Evolutionary conservation across 441 rosid species (phyloP).

Genomic region (Codiaeum variegatum): DNA sequence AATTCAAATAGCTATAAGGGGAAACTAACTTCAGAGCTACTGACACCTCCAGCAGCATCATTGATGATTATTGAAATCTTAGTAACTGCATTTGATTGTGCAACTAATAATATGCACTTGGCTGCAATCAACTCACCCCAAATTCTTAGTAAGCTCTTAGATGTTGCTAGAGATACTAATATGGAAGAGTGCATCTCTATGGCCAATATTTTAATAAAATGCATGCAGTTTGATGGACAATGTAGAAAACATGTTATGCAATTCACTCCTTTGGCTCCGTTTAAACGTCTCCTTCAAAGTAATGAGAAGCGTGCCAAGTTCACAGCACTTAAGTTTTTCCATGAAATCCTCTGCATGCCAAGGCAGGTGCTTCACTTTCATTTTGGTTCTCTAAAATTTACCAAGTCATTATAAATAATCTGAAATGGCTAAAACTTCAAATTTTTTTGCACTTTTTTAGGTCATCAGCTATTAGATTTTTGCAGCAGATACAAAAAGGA

Average conservation of each 20-base stretch:
- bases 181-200: conserved; percentile 59
- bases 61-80: conserved; percentile 85
- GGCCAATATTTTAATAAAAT: conserved; percentile 71
- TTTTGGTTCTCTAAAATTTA: not conserved
- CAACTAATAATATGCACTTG: conserved; percentile 67
- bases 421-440: not conserved
- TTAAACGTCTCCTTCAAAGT: conserved; percentile 57
- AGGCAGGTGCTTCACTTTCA: conserved; percentile 36
- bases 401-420: not conserved
- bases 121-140: conserved; percentile 68
- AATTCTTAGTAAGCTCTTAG: conserved; percentile 62
- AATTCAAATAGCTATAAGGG: conserved; percentile 36
- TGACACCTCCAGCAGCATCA: conserved; percentile 85
- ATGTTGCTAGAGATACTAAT: conserved; percentile 52
- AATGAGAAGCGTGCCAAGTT: conserved; percentile 45
- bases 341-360: conserved; percentile 73
- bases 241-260: conserved; percentile 61
- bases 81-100: conserved; percentile 76
- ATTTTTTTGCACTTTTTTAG: conserved; percentile 29
- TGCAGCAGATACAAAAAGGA: conserved; percentile 62
- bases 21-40: conserved; percentile 34
- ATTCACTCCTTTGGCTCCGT: conserved; percentile 55
- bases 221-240: conserved; percentile 86
- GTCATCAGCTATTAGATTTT: conserved; percentile 57
- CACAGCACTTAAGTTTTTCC: conserved; percentile 68